Conservation (phyloP, 2,329 filamentous ascomycete species). For the Fusarium austroafricanum region DNA sequence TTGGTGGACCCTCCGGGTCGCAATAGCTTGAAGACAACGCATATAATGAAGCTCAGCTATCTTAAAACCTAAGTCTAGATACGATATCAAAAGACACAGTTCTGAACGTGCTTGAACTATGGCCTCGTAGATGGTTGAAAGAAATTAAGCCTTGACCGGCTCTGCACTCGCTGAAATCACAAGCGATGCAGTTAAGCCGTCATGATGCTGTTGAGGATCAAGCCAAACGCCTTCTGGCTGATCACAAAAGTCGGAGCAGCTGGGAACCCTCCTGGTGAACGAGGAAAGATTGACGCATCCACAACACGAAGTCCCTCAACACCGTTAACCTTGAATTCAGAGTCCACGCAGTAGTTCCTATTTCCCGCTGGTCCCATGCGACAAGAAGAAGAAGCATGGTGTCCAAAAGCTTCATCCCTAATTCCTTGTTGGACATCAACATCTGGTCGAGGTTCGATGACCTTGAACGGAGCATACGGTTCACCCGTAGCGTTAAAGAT, state of each 20-base stretch:
- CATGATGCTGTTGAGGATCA: neutral
- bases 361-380: slow-evolving; percentile 66
- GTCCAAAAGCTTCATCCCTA: slow-evolving; percentile 64
- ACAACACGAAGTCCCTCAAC: slow-evolving; percentile 67
- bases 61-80: too few species aligned
- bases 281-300: slow-evolving; percentile 68
- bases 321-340: slow-evolving; percentile 65
- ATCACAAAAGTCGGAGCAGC: slow-evolving; percentile 32
- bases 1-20: too few species aligned
- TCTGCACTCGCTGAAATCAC: too few species aligned
- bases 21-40: too few species aligned
- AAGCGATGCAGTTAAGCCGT: too few species aligned
- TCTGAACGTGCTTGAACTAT: too few species aligned
- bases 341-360: slow-evolving; percentile 65
- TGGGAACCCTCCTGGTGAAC: slow-evolving; percentile 27
- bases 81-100: too few species aligned
- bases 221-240: slow-evolving; percentile 23
- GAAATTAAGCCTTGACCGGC: too few species aligned
- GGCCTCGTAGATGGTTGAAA: too few species aligned
- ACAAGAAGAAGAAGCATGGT: slow-evolving; percentile 67
- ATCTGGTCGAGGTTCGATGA: slow-evolving; percentile 50
- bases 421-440: slow-evolving; percentile 61
- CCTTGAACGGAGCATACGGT: slow-evolving; percentile 23
- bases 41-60: too few species aligned
- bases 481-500: slow-evolving; percentile 48